phyloP scores from a whole-genome alignment of 192 early-diverging fungal genomes.

The Entomortierella beljakovae region DNA sequence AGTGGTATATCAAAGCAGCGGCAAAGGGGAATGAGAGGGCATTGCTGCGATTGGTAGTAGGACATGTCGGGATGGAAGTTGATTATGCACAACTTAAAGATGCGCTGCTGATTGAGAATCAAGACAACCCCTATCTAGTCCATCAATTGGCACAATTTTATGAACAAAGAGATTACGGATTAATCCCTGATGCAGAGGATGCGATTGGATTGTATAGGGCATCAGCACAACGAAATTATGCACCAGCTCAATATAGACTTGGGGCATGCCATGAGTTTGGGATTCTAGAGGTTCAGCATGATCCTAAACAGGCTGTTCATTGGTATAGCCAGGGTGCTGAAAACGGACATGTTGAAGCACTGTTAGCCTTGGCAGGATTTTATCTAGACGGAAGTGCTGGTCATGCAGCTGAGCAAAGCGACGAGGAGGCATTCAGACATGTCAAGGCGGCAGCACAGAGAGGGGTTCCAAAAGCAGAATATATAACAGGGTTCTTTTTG shows the following conservation, averaged over 20 bases:
- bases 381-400: conserved; percentile 75
- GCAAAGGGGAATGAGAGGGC: conserved; percentile 45
- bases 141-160: conserved; percentile 53
- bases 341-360: conserved; percentile 80
- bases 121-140: conserved; percentile 36
- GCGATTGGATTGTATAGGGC: conserved; percentile 43
- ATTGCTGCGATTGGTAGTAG: conserved; percentile 31
- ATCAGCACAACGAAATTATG: conserved; percentile 73
- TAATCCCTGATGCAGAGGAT: conserved; percentile 46
- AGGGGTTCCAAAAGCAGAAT: conserved; percentile 49
- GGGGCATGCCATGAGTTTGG: conserved; percentile 85
- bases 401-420: conserved; percentile 38
- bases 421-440: conserved; percentile 42
- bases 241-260: conserved; percentile 79
- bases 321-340: conserved; percentile 87
- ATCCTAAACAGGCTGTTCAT: conserved; percentile 72
- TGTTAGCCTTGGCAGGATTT: conserved; percentile 86
- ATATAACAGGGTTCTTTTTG: conserved; percentile 50
- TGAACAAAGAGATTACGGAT: conserved; percentile 39
- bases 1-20: conserved; percentile 50
- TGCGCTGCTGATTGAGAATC: conserved; percentile 32
- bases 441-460: conserved; percentile 38
- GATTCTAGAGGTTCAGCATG: conserved; percentile 70
- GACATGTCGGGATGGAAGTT: conserved; percentile 39
- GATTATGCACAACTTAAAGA: conserved; percentile 52